Base-by-base conservation (phyloP, 768 basidiomycete genomes). In the Xanthoconium stramineum region DNA sequence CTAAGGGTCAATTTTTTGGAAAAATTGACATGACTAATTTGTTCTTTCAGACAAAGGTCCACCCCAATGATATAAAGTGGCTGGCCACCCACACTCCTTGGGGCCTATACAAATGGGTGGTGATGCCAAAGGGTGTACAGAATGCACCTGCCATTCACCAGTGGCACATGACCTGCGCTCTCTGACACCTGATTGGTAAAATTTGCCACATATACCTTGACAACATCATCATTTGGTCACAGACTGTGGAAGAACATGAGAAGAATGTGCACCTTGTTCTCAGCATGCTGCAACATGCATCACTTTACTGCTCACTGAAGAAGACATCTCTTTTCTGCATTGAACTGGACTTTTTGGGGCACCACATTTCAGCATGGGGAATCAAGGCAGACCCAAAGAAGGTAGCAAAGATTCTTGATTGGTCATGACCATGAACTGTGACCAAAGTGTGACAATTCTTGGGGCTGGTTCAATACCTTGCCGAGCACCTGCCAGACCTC, bases 171-270 rank as follows among this genome's bases (percentile, higher is more conserved):
- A 9, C n/a, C 9, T n/a, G 7, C n/a, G 29, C 30, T 0, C 30
- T 46, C 12, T 12, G 45, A 0, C 45, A 30, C 20, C 17, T 46
- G 0, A 29, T 68, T 53, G 70, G 63, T 0, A 74, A 68, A 15
- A 66, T 79, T 3, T 0, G 63, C 66, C 33, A 68, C 66, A 20
- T 32, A 55, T 71, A 0, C 15, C 20, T 1, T 0, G 55, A 61
- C 4, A 56, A 72, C 19, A 69, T 73, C 2, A 62, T 73, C 2
- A 69, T 73, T 2, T 73, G 63, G 58, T 73, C 69, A 0, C 44
- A 66, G 1, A 59, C 63, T 0, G 5, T 61, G 0, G 60, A 72
- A 2, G 66, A 68, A 13, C 71, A 73, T 20, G 44, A 53, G 0
- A 3, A 9, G 3, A 46, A 46, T 12, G n/a, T 46, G 2, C 7